Conservation (phyloP, 2,329 filamentous ascomycete genomes). For the Arthroderma sp. region DNA sequence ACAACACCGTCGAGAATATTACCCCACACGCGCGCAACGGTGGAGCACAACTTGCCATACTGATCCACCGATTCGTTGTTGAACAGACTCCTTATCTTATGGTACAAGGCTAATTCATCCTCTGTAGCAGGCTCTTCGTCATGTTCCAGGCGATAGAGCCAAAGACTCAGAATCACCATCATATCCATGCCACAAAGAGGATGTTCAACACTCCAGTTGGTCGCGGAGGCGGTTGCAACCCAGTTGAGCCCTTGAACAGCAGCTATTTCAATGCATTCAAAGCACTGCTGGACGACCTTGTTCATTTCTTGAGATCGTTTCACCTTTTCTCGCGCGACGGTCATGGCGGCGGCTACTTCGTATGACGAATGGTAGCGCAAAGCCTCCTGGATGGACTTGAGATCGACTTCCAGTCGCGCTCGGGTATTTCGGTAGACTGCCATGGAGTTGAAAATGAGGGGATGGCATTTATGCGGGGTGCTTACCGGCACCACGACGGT, state of each 20-base stretch:
- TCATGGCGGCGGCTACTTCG: conserved; percentile 95
- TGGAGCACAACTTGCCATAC: conserved; percentile 83
- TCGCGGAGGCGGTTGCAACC: conserved; percentile 94
- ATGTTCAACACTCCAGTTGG: conserved; percentile 98
- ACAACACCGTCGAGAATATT: conserved; percentile 98
- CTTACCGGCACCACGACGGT: conserved; percentile 76
- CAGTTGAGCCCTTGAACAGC: conserved; percentile 89
- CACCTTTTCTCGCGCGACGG: conserved; percentile 79
- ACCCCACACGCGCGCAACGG: conserved; percentile 88
- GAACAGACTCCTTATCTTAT: conserved; percentile 69
- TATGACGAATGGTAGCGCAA: conserved; percentile 94
- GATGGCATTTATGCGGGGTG: conserved; percentile 89
- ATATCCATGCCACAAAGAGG: conserved; percentile 91
- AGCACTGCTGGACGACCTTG: conserved; percentile 95
- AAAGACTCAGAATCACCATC: conserved; percentile 93
- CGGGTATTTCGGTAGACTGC: conserved; percentile 92
- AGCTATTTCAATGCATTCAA: conserved; percentile 92
- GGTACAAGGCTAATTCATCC: conserved; percentile 31
- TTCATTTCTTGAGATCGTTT: conserved; percentile 95
- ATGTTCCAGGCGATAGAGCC: conserved; percentile 98
- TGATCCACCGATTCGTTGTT: conserved; percentile 78
- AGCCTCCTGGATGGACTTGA: conserved; percentile 92
- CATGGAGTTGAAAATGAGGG: conserved; percentile 95
- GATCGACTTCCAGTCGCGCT: conserved; percentile 80
- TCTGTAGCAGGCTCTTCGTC: conserved; percentile 61